Conservation (phyloP, 2,329 filamentous ascomycete genomes). For the Chrysosporium queenslandicum region DNA sequence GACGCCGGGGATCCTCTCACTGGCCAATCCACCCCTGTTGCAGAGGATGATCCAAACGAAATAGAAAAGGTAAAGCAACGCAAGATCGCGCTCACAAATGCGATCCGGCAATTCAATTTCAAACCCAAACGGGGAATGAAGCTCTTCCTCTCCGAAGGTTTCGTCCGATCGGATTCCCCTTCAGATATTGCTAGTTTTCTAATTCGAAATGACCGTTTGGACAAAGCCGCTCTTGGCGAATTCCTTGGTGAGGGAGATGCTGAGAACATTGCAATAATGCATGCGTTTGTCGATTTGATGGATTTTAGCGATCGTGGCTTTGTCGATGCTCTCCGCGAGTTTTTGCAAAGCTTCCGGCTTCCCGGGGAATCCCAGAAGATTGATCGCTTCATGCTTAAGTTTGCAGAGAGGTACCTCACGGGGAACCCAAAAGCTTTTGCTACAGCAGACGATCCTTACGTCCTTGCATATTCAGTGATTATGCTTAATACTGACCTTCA, state of each 20-base stretch:
- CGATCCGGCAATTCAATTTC: constrained; percentile 88
- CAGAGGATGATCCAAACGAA: constrained; percentile 84
- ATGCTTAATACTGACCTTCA: constrained; percentile 94
- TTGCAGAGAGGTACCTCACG: constrained; percentile 87
- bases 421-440: constrained; percentile 96
- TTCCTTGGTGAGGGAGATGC: constrained; percentile 89
- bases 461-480: constrained; percentile 92
- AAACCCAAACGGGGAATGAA: constrained; percentile 94
- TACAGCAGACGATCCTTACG: constrained; percentile 95
- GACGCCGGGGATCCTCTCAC: constrained; percentile 46
- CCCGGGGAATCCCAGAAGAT: constrained; percentile 98
- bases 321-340: constrained; percentile 81
- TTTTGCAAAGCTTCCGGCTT: constrained; percentile 86
- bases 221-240: constrained; percentile 88
- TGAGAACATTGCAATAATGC: constrained; percentile 94
- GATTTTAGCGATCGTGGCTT: constrained; percentile 86
- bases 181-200: constrained; percentile 79
- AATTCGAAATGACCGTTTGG: constrained; percentile 66
- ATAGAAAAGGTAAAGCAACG: constrained; percentile 90
- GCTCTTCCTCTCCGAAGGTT: constrained; percentile 68
- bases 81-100: constrained; percentile 85
- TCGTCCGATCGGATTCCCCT: constrained; percentile 69
- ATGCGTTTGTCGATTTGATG: constrained; percentile 93
- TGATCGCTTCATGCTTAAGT: constrained; percentile 98
- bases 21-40: constrained; percentile 54